Percentiles rank a stretch among this genome's conserved stretches.
phyloP scores from a whole-genome alignment of 2,329 filamentous ascomycete species.

The Parafenestella ontariensis region DNA sequence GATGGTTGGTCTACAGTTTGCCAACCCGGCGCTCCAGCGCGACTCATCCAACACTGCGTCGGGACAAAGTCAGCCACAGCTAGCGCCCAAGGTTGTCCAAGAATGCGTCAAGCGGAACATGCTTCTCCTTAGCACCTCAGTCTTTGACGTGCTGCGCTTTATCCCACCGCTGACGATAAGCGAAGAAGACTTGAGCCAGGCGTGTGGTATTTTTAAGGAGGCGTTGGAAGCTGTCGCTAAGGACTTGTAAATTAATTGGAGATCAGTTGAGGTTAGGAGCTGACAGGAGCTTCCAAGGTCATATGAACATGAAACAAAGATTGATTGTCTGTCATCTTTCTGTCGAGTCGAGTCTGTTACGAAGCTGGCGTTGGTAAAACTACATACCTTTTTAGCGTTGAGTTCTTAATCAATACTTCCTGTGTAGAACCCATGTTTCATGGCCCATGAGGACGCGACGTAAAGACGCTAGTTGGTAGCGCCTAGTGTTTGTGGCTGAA shows the following conservation, averaged over 20 bases:
- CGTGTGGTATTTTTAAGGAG: constrained; percentile 35
- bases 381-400: no score
- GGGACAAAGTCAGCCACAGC: constrained; percentile 24
- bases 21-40: constrained; percentile 22
- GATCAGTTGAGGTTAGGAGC: no score
- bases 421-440: no score
- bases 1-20: constrained; percentile 40
- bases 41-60: constrained; percentile 30
- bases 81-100: constrained; percentile 36
- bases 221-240: constrained; percentile 35
- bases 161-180: constrained; percentile 39
- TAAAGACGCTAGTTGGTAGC: no score
- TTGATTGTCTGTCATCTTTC: not conserved
- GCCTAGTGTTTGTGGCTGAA: no score
- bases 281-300: no score
- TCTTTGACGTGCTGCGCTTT: constrained; percentile 39
- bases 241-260: constrained; percentile 21
- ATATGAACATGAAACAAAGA: no score
- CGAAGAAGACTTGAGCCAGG: constrained; percentile 34
- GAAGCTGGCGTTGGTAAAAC: no score
- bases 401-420: no score
- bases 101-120: constrained; percentile 39
- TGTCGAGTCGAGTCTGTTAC: no score
- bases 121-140: constrained; percentile 39
- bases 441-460: no score